Percentiles rank a stretch among this genome's conserved stretches.
Conservation (phyloP, 805 yeast genomes). For the Monosporozyma unispora region DNA sequence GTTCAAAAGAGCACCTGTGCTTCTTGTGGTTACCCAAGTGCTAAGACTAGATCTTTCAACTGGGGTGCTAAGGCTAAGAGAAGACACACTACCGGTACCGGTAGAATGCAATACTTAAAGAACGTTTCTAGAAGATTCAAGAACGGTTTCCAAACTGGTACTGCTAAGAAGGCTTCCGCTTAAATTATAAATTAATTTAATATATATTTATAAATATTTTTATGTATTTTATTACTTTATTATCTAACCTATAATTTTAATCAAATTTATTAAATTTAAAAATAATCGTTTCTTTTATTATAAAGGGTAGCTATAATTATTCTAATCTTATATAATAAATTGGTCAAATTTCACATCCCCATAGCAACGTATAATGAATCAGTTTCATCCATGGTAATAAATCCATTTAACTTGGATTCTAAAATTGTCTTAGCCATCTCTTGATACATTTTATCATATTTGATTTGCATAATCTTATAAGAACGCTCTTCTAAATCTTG, state of each 20-base stretch:
- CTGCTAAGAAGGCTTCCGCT: constrained; percentile 53
- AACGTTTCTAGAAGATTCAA: constrained; percentile 96
- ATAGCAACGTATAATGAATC: constrained; percentile 64
- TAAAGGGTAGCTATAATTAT: too few species aligned
- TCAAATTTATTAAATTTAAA: not conserved
- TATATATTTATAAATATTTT: constrained; percentile 3
- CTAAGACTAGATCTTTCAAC: constrained; percentile 97
- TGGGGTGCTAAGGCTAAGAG: constrained; percentile 99
- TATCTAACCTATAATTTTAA: not conserved
- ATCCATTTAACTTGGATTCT: constrained; percentile 35
- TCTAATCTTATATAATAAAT: too few species aligned
- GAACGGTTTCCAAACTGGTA: constrained; percentile 96
- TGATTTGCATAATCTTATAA: constrained; percentile 19
- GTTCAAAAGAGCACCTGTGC: constrained; percentile 98
- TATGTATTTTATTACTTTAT: constrained; percentile 3
- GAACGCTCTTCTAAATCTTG: constrained; percentile 27
- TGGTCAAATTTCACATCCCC: constrained; percentile 32
- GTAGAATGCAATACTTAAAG: constrained; percentile 98
- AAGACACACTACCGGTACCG: constrained; percentile 99
- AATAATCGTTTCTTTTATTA: too few species aligned
- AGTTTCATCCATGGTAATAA: constrained; percentile 69
- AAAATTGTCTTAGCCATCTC: constrained; percentile 64
- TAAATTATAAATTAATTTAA: constrained; percentile 28
- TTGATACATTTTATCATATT: constrained; percentile 27
- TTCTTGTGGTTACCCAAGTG: constrained; percentile 99